Conservation (phyloP, 1,284 basidiomycete species). For the Cutaneotrichosporon curvatum region DNA sequence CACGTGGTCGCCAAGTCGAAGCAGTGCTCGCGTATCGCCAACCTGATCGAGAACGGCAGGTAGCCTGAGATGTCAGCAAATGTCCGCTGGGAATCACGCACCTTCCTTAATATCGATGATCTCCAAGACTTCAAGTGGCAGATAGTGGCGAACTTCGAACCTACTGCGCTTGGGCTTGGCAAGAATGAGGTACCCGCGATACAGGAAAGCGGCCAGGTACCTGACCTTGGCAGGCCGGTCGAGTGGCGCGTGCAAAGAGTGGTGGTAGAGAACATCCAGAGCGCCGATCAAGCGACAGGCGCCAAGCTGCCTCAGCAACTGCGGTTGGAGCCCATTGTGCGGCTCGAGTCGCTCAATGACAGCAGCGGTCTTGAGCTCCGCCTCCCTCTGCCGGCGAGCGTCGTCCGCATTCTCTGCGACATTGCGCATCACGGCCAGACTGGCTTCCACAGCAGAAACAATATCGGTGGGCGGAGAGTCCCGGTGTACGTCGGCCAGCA, state of each 20-base stretch:
- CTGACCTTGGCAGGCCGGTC: conserved; percentile 60
- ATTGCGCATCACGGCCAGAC: conserved; percentile 52
- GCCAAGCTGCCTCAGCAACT: conserved; percentile 63
- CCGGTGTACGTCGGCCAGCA: conserved; percentile 46
- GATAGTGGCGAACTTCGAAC: conserved; percentile 83
- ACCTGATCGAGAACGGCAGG: conserved; percentile 69
- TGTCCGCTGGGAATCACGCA: conserved; percentile 36
- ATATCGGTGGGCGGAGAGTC: conserved; percentile 17
- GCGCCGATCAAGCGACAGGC: conserved; percentile 69
- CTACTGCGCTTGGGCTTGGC: conserved; percentile 75
- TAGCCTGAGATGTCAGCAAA: conserved; percentile 52
- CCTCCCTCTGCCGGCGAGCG: conserved; percentile 54
- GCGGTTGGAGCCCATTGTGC: conserved; percentile 38
- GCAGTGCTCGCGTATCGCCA: conserved; percentile 59
- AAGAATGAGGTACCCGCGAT: conserved; percentile 73
- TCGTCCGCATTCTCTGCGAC: conserved; percentile 55
- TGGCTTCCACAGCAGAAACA: conserved; percentile 29
- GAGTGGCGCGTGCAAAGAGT: conserved; percentile 43
- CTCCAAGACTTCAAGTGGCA: conserved; percentile 64
- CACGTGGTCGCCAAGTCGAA: conserved; percentile 80
- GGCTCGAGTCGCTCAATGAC: conserved; percentile 60
- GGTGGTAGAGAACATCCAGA: conserved; percentile 71
- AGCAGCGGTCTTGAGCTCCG: conserved; percentile 60
- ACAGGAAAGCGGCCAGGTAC: conserved; percentile 82
- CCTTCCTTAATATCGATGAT: conserved; percentile 63